phyloP scores from a whole-genome alignment of 805 yeast species.

The Candida easanensis region DNA sequence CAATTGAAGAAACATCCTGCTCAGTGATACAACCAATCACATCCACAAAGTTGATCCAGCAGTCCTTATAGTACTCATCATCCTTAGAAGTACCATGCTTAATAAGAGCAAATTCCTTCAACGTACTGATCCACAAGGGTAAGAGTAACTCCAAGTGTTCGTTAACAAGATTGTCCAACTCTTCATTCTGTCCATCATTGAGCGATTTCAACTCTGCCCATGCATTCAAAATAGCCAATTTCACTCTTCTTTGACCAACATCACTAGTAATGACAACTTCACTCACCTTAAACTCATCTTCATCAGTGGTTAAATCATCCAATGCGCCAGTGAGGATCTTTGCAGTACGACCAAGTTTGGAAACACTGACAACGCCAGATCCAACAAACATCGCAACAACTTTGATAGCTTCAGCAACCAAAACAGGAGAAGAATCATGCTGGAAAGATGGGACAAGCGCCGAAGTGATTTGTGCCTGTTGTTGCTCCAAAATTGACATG shows the following conservation, averaged over 20 bases:
- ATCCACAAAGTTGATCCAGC: constrained; percentile 77
- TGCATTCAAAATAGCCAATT: constrained; percentile 59
- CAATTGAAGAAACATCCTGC: constrained; percentile 42
- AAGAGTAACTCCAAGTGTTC: constrained; percentile 59
- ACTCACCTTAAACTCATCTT: constrained; percentile 46
- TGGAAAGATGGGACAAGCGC: constrained; percentile 87
- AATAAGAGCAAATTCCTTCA: constrained; percentile 70
- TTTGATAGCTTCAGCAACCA: constrained; percentile 74
- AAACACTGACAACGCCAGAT: constrained; percentile 50
- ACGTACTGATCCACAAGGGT: constrained; percentile 75
- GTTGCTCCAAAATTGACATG: constrained; percentile 76
- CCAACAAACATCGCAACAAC: constrained; percentile 76
- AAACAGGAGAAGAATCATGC: constrained; percentile 64
- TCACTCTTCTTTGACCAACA: constrained; percentile 45
- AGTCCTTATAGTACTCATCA: constrained; percentile 47
- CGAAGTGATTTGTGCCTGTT: constrained; percentile 90
- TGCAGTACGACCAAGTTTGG: constrained; percentile 52
- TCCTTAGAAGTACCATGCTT: constrained; percentile 37
- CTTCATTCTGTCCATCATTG: constrained; percentile 29
- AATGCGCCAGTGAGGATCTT: constrained; percentile 64
- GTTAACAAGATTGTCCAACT: constrained; percentile 46
- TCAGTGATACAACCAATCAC: constrained; percentile 69
- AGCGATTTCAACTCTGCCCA: constrained; percentile 63
- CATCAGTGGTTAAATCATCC: constrained; percentile 43
- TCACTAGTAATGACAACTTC: constrained; percentile 48